Base-by-base conservation (phyloP, 2,329 filamentous ascomycete genomes). In the Ramularia collo-cygni region DNA sequence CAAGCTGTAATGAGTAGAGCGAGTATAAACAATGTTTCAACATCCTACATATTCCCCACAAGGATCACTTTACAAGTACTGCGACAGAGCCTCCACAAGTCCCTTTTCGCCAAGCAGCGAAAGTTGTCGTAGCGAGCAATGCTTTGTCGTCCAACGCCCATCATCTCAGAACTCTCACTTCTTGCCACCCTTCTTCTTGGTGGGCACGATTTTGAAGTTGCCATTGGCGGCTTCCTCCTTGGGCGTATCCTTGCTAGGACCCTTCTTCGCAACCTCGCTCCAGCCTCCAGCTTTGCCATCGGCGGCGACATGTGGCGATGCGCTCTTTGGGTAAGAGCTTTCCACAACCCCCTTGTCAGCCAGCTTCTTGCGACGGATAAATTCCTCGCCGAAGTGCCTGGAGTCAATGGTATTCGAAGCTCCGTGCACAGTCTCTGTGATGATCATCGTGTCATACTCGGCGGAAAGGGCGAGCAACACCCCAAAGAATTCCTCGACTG, bases 251-350 rank as follows among this genome's bases (percentile, higher is more conserved):
- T 54, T 53, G 51, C 43, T 62, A 35, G 67, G 69, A 16, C 84
- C 83, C 73, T 95, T 95, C 80, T 96, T 96, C 1, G 92, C 92
- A 37, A 98, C 92, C 67, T 96, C 92, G 54, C 76, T 95, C 92
- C 92, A 98, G 14, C 90, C 90, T 40, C 85, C 81, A 51, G 66
- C 63, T 18, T 44, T 40, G 49, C 68, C 57, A 32, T 55, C 56
- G 9, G 42, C 47, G 17, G 44, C 47, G 28, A 41, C 35, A 9
- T 40, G 39, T 15, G 77, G 74, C 39, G 67, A 75, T 26, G 68
- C 66, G 35, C 67, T 72, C 34, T 75, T 71, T 2, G 50, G 50
- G 21, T 52, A 43, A 21, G 44, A 43, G 39, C 84, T 82, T 61
- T 88, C 84, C 13, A 94, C 72, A 28, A 95, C 76, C 28, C 49